Percentiles rank a stretch among this genome's conserved stretches.
Evolutionary conservation across 2,329 filamentous ascomycete species (phyloP).

Genomic region (Stachybotrys chlorohalonatus): DNA sequence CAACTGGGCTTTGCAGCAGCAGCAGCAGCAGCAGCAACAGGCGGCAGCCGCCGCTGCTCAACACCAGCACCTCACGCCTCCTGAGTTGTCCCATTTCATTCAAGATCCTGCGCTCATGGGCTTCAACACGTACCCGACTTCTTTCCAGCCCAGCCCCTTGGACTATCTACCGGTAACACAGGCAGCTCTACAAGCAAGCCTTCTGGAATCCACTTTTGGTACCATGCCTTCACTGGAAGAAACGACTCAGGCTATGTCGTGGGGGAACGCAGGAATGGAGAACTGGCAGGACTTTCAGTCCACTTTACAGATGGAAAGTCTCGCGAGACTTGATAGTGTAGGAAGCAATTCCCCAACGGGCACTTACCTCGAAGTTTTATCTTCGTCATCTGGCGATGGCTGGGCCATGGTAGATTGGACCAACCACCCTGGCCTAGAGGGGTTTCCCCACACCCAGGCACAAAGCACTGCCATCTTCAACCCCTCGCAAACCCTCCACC

Average conservation of each 20-base stretch:
- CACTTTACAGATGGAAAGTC: conserved; percentile 41
- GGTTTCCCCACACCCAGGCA: conserved; percentile 40
- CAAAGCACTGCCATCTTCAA: conserved; percentile 73
- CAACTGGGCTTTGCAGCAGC: conserved; percentile 53
- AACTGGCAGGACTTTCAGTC: conserved; percentile 75
- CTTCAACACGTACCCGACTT: conserved; percentile 42
- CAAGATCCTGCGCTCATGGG: conserved; percentile 49
- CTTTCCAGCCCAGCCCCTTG: conserved; percentile 46
- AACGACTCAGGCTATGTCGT: conserved; percentile 46
- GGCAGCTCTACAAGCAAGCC: conserved; percentile 50
- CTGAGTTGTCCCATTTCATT: conserved; percentile 43
- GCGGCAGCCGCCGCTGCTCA: conserved; percentile 16
- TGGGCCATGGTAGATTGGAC: conserved; percentile 77
- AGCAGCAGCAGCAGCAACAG: conserved; percentile 32
- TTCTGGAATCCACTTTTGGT: conserved; percentile 56
- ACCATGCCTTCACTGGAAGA: conserved; percentile 49
- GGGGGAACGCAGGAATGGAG: conserved; percentile 53
- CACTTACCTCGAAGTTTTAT: conserved; percentile 74
- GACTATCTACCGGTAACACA: conserved; percentile 57
- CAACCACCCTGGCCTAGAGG: conserved; percentile 58
- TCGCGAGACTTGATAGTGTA: conserved; percentile 29
- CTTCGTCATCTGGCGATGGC: conserved; percentile 76
- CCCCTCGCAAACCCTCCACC: conserved; percentile 80
- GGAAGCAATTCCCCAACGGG: conserved; percentile 36
- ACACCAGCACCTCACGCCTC: conserved; percentile 26